These are phyloP conservation scores for Coemansia sp. DNA, from an alignment of 192 early-diverging fungal genomes.

Conservation along the genomic window DNA sequence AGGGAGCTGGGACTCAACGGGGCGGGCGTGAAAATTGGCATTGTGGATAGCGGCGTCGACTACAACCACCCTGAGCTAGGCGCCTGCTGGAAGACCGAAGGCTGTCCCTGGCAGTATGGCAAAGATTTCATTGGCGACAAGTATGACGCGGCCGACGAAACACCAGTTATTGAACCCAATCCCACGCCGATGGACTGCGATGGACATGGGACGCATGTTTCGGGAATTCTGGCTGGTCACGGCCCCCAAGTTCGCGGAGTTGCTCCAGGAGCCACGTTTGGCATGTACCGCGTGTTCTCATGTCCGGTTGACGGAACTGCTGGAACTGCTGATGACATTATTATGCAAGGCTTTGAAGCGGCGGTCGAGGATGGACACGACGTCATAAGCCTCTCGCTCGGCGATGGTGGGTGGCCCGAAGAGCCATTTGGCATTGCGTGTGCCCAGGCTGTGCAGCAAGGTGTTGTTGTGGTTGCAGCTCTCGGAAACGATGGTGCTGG, in stretches of 20 bases:
- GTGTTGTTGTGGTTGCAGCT: slow-evolving; percentile 64
- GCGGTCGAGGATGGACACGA: slow-evolving; percentile 49
- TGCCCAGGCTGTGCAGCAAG: slow-evolving; percentile 43
- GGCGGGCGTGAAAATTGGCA: slow-evolving; percentile 63
- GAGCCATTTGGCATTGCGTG: slow-evolving; percentile 49
- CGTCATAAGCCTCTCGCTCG: slow-evolving; percentile 68
- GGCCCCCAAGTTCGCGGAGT: slow-evolving; percentile 57
- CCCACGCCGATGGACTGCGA: slow-evolving; percentile 55
- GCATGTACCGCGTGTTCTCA: slow-evolving; percentile 65
- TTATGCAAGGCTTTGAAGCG: slow-evolving; percentile 60
- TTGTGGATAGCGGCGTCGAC: slow-evolving; percentile 71
- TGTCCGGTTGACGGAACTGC: slow-evolving; percentile 45
- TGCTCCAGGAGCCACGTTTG: slow-evolving; percentile 62
- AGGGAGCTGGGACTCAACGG: slow-evolving; percentile 55
- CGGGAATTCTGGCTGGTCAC: slow-evolving; percentile 60
- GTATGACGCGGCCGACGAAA: slow-evolving; percentile 25
- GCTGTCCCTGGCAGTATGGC: slow-evolving; percentile 59
- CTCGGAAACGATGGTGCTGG: slow-evolving; percentile 73
- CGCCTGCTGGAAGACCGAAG: slow-evolving; percentile 58
- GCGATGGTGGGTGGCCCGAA: slow-evolving; percentile 58
- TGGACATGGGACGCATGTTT: slow-evolving; percentile 70
- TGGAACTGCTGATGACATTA: slow-evolving; percentile 47
- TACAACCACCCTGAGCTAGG: slow-evolving; percentile 67
- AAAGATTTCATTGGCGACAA: slow-evolving; percentile 66
- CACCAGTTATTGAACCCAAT: slow-evolving; percentile 53